Evolutionary conservation across 805 yeast species (phyloP), one percentile per base, ranked within the genome.

Genomic region (Debaryomyces maramus): DNA sequence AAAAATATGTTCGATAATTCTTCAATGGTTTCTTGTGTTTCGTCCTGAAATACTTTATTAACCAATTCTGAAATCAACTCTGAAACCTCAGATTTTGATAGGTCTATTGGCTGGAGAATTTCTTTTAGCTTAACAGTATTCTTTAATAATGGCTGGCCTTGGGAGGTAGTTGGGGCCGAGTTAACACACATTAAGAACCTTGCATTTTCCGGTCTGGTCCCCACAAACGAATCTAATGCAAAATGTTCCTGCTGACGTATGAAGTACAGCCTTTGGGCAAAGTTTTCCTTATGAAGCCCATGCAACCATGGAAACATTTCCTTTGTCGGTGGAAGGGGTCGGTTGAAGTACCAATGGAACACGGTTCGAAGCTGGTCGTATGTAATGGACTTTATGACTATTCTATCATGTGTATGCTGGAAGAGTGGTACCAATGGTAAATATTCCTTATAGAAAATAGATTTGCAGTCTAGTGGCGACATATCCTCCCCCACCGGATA

Each of bases 281-380:
- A 65, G 52, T 80, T 79, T 24, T 72, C 68, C 10, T 69, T 70
- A 45, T 83, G 80, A 32, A 85, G 67, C 0, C 95, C 93, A 58
- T 90, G 96, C 18, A 88, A 68, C 97, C 97, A 89, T 0, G 97
- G 97, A 52, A 89, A 90, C 73, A 90, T 78, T 8, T 55, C 54
- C 17, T 71, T 75, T 14, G 90, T 83, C 3, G 76, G 77, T 0
- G 97, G 96, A 3, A 70, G 54, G 1, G 64, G 61, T 14, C 51
- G 50, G 47, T 62, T 58, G 47, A 70, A 70, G 47, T 70, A 70
- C 66, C 70, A 65, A 14, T 44, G 38, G 41, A 69, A 67, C 0
- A 67, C 56, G 0, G 15, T 4, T 19, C 40, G 31, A 11, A 59
- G 33, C 26, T 53, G 51, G 9, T 26, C 37, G 17, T 39, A 44